phyloP scores from a whole-genome alignment of 768 basidiomycete species.

The Psilocybe cyanescens region DNA sequence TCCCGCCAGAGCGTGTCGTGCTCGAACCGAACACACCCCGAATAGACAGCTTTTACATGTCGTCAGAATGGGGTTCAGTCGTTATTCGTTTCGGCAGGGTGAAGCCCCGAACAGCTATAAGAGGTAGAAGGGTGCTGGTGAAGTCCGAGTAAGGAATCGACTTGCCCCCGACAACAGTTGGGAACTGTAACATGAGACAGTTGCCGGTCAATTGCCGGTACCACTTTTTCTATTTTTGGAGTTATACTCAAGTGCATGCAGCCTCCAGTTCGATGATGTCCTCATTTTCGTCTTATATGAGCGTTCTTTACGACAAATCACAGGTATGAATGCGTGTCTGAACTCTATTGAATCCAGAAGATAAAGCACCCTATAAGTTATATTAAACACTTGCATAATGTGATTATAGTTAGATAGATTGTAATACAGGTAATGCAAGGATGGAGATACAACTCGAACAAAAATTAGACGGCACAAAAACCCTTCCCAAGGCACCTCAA shows the following conservation, averaged over 20 bases:
- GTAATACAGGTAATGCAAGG: neutral
- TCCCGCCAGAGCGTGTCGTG: neutral
- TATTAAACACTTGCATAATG: neutral
- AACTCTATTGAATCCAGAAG: no score
- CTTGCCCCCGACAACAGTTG: no score
- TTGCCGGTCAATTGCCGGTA: no score
- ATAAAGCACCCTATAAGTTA: no score
- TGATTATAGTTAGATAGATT: neutral
- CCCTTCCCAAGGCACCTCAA: neutral
- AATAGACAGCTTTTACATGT: neutral
- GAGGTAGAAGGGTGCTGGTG: neutral
- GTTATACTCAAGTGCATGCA: no score
- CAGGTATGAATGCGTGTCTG: no score
- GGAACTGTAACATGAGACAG: no score
- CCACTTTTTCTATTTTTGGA: no score
- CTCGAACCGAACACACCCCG: neutral
- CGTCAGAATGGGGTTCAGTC: neutral
- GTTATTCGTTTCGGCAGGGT: neutral
- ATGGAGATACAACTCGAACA: neutral
- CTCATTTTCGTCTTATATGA: no score
- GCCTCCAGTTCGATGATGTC: no score
- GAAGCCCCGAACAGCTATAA: neutral
- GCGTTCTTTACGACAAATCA: no score
- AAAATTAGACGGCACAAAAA: no score
- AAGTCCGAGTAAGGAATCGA: neutral